Evolutionary conservation across 2,329 filamentous ascomycete species (phyloP).

Genomic region (Emmonsia crescens): DNA sequence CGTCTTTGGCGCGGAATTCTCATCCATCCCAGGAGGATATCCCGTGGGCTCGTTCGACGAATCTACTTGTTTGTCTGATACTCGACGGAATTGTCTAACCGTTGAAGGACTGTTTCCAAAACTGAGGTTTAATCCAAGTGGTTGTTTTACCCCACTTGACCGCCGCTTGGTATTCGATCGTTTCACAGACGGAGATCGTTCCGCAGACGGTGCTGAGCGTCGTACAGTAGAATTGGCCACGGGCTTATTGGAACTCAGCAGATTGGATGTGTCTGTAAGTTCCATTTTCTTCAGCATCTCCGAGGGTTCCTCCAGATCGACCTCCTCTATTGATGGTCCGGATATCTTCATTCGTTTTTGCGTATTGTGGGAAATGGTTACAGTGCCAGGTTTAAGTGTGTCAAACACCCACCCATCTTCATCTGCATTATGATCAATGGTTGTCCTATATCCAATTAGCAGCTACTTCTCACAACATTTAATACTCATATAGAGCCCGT

Average conservation of each 20-base stretch:
- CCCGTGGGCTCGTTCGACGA: constrained; percentile 18
- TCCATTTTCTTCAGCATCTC: constrained; percentile 31
- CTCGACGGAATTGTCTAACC: constrained; percentile 79
- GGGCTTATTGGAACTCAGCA: constrained; percentile 32
- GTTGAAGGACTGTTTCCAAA: constrained; percentile 92
- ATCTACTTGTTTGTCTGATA: constrained; percentile 54
- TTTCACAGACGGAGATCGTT: constrained; percentile 32
- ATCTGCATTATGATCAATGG: constrained; percentile 51
- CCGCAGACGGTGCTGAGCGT: constrained; percentile 34
- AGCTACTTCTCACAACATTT: background rate
- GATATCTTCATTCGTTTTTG: constrained; percentile 37
- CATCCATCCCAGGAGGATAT: constrained; percentile 24
- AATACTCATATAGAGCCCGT: constrained; percentile 18
- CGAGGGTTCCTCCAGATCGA: constrained; percentile 27
- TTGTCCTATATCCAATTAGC: constrained; percentile 39
- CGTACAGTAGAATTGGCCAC: constrained; percentile 50
- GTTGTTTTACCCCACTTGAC: constrained; percentile 53
- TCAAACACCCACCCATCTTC: constrained; percentile 93
- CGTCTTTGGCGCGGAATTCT: constrained; percentile 30
- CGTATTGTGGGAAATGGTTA: constrained; percentile 46
- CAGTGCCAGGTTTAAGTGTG: constrained; percentile 64
- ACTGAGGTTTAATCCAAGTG: constrained; percentile 77
- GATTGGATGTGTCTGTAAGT: constrained; percentile 24
- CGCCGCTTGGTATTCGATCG: constrained; percentile 31
- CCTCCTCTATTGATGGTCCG: constrained; percentile 25